These are phyloP conservation scores for Cladosporium halotolerans DNA, from an alignment of 2,329 filamentous ascomycete species.

Conservation along the genomic window DNA sequence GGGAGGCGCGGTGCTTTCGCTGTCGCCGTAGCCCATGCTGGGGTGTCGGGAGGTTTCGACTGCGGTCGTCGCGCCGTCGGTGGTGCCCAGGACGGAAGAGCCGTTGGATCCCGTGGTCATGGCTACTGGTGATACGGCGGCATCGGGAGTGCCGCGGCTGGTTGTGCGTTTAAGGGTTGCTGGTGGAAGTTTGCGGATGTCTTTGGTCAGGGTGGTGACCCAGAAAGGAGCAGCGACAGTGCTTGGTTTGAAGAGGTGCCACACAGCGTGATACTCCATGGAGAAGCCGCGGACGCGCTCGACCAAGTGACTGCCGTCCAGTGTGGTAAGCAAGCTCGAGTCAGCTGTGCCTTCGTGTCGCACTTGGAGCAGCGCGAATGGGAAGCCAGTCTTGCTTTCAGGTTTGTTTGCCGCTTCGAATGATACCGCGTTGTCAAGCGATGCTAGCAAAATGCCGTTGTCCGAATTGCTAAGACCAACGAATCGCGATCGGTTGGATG, in stretches of 20 bases:
- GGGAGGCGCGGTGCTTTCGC: conserved; percentile 34
- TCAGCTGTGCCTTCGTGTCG: conserved; percentile 41
- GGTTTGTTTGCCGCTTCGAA: conserved; percentile 23
- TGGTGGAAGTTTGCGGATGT: conserved; percentile 49
- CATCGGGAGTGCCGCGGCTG: conserved; percentile 18
- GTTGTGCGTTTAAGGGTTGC: conserved; percentile 24
- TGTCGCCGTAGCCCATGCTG: conserved; percentile 25
- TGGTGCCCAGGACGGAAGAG: conserved; percentile 32
- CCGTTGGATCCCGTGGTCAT: conserved; percentile 33
- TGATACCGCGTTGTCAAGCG: conserved; percentile 43
- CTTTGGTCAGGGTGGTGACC: conserved; percentile 41
- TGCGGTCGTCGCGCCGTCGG: conserved; percentile 26
- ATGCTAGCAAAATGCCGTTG: conserved; percentile 41
- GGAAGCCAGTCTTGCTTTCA: conserved; percentile 33
- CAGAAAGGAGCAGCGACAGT: conserved; percentile 44
- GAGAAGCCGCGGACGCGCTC: conserved; percentile 50
- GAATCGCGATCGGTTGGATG: conserved; percentile 43
- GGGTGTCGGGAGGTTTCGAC: conserved; percentile 23
- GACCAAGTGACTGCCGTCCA: conserved; percentile 45
- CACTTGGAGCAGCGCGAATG: conserved; percentile 47
- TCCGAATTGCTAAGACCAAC: conserved; percentile 41
- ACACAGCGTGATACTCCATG: conserved; percentile 48
- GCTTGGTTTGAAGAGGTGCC: conserved; percentile 39
- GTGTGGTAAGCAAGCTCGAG: conserved; percentile 34
- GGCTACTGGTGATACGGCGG: conserved; percentile 15